Conservation (phyloP, 192 early-diverging fungal species). For the Podila minutissima region DNA sequence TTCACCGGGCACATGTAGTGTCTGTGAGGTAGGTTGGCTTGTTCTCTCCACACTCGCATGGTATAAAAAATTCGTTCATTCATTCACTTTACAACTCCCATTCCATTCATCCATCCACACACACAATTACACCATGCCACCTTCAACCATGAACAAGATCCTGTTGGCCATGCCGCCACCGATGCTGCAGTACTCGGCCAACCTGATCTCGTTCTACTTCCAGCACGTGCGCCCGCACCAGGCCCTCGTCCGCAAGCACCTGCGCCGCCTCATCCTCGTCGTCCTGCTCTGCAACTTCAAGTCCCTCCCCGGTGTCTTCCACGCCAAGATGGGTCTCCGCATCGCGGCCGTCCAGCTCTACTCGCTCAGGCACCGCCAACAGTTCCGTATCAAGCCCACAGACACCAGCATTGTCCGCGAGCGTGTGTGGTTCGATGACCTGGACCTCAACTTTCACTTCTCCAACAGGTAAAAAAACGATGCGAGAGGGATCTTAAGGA, state of each 20-base stretch:
- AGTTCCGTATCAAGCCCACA: constrained; percentile 44
- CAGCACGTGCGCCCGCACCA: constrained; percentile 35
- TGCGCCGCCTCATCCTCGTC: constrained; percentile 35
- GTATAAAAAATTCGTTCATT: neutral
- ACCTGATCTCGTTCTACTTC: constrained; percentile 50
- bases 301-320: constrained; percentile 44
- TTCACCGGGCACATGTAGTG: too few relatives aligned
- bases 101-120: neutral
- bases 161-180: constrained; percentile 33
- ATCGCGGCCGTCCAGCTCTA: constrained; percentile 40
- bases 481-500: too few relatives aligned
- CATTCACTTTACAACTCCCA: neutral
- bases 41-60: neutral
- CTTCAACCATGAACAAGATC: constrained; percentile 47
- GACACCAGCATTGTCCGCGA: constrained; percentile 33
- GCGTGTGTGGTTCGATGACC: constrained; percentile 41
- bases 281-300: constrained; percentile 39
- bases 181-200: constrained; percentile 29
- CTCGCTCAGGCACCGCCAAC: constrained; percentile 23
- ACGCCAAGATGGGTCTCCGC: constrained; percentile 40
- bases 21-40: neutral
- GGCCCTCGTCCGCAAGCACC: constrained; percentile 20
- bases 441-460: constrained; percentile 50
- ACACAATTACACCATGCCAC: constrained; percentile 15
- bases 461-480: constrained; percentile 37